phyloP scores from a whole-genome alignment of 2,329 filamentous ascomycete genomes.

The Colletotrichum caudatum region DNA sequence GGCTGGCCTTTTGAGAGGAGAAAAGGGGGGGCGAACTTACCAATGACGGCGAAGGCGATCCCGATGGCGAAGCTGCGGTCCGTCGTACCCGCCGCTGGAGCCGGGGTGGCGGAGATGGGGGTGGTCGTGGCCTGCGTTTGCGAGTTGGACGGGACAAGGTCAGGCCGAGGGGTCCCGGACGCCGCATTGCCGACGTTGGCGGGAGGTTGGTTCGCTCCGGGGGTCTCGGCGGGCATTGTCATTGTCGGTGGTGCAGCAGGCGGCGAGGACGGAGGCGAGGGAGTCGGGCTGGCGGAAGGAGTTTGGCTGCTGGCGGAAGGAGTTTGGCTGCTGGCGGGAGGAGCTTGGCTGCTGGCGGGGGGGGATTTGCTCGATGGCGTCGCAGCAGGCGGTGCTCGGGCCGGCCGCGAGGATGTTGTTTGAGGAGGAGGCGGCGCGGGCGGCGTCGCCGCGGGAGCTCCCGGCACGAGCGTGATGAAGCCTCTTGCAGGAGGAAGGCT shows the following conservation, averaged over 20 bases:
- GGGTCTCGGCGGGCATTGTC: slow-evolving; percentile 11
- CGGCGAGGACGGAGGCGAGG: neutral
- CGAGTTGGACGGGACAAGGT: slow-evolving; percentile 17
- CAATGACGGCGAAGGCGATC: slow-evolving; percentile 25
- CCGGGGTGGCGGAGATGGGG: slow-evolving; percentile 12
- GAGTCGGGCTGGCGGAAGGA: neutral
- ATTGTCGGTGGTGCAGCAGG: slow-evolving; percentile 3
- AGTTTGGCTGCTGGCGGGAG: neutral
- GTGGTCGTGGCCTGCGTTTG: slow-evolving; percentile 12
- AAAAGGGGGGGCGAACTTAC: neutral
- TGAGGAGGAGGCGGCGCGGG: slow-evolving; percentile 14
- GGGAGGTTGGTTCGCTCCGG: slow-evolving; percentile 10
- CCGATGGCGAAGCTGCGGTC: slow-evolving; percentile 21
- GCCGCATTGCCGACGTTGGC: slow-evolving; percentile 26
- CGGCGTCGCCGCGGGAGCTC: slow-evolving; percentile 10
- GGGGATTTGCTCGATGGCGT: neutral
- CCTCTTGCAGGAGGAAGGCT: slow-evolving; percentile 18
- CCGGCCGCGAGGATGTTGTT: neutral
- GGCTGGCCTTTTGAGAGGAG: neutral
- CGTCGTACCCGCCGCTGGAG: neutral
- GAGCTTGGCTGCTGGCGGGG: neutral
- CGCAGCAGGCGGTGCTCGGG: neutral
- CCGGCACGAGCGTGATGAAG: slow-evolving; percentile 35
- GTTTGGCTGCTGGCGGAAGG: neutral
- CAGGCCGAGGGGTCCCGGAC: slow-evolving; percentile 3